Conservation (phyloP, 2,329 filamentous ascomycete species). For the Curvularia sp. region DNA sequence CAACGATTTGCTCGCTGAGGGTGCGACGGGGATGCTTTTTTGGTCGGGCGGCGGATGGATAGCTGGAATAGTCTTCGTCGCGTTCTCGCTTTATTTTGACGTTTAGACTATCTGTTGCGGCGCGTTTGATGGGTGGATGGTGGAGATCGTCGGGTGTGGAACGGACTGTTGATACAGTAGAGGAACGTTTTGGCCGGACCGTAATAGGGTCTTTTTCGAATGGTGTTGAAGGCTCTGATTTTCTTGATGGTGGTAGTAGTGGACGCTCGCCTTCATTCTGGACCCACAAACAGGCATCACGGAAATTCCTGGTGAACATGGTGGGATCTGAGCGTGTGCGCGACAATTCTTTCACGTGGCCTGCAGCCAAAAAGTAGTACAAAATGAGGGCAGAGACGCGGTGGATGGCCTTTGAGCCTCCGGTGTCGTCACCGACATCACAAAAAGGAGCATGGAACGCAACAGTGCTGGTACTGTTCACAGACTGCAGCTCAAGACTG, state of each 20-base stretch:
- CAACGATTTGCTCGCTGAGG: constrained; percentile 29
- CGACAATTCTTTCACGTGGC: constrained; percentile 34
- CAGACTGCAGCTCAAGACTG: constrained; percentile 30
- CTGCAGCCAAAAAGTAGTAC: constrained; percentile 37
- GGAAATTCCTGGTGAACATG: constrained; percentile 41
- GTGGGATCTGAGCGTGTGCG: constrained; percentile 34
- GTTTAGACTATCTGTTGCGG: constrained; percentile 27
- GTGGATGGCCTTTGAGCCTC: constrained; percentile 37
- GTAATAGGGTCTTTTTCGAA: constrained; percentile 21
- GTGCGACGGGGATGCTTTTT: constrained; percentile 31
- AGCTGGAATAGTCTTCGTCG: constrained; percentile 27
- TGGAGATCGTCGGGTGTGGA: constrained; percentile 15
- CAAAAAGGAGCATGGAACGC: constrained; percentile 39
- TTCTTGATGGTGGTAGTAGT: constrained; percentile 25
- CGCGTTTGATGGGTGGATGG: constrained; percentile 25
- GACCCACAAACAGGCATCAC: constrained; percentile 38
- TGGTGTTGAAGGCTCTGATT: constrained; percentile 28
- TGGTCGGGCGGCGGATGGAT: constrained; percentile 14
- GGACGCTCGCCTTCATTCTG: constrained; percentile 35
- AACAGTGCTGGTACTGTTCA: constrained; percentile 38
- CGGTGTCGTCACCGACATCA: constrained; percentile 36
- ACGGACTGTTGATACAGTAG: constrained; percentile 58
- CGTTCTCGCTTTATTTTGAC: constrained; percentile 37
- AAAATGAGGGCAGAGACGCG: constrained; percentile 37
- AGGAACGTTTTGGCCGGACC: constrained; percentile 69